Conservation (phyloP, 768 basidiomycete genomes). For the Exsudoporus frostii region DNA sequence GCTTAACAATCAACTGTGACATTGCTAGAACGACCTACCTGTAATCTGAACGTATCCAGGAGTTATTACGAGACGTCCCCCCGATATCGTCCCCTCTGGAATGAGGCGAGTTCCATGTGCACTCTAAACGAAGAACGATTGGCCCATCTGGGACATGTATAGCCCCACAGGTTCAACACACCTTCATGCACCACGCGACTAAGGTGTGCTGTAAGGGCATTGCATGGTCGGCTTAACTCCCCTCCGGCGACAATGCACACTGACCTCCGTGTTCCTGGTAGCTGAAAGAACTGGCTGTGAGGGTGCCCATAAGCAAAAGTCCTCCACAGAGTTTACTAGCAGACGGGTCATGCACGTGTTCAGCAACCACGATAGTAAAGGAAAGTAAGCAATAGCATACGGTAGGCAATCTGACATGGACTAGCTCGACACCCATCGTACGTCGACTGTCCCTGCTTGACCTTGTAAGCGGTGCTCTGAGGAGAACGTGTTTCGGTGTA, state of each 20-base stretch:
- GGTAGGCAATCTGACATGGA: constrained; percentile 63
- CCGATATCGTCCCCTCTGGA: constrained; percentile 66
- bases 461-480: constrained; percentile 43
- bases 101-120: constrained; percentile 65
- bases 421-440: constrained; percentile 64
- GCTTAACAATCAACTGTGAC: constrained; percentile 20
- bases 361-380: background rate
- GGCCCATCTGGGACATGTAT: background rate
- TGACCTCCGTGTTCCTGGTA: constrained; percentile 63
- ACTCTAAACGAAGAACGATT: constrained; percentile 32
- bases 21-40: constrained; percentile 35
- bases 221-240: constrained; percentile 14
- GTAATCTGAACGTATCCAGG: constrained; percentile 75
- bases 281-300: constrained; percentile 50
- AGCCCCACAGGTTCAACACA: constrained; percentile 9
- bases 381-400: constrained; percentile 34
- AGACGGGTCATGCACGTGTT: background rate
- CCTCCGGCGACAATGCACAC: constrained; percentile 10
- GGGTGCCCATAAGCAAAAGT: constrained; percentile 54
- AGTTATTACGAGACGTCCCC: constrained; percentile 67
- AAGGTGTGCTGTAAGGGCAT: constrained; percentile 36
- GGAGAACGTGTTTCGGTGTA: constrained; percentile 50
- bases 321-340: constrained; percentile 54
- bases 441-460: constrained; percentile 58
- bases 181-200: constrained; percentile 55